Percentiles rank a stretch among this genome's conserved stretches.
These are phyloP conservation scores for Podospora didyma DNA, from an alignment of 495 filamentous ascomycete genomes.

Conservation along the genomic window DNA sequence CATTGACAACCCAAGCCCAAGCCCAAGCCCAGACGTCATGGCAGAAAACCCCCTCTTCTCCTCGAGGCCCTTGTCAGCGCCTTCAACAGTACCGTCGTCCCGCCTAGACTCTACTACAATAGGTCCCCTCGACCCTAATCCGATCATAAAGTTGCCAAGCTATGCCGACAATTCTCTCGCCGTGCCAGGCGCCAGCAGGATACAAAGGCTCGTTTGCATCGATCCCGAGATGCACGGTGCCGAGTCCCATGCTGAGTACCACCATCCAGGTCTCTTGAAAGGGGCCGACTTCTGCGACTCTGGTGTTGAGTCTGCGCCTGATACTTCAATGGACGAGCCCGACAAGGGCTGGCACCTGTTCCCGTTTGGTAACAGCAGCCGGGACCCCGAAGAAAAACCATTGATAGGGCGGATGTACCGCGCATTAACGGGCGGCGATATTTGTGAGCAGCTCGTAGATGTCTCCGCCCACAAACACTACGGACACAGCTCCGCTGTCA, in stretches of 20 bases:
- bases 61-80: not conserved
- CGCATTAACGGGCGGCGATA: constrained; percentile 23
- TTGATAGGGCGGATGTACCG: constrained; percentile 22
- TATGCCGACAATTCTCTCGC: not conserved
- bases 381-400: constrained; percentile 1
- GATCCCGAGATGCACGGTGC: constrained; percentile 9
- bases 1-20: too few species aligned
- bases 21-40: too few species aligned
- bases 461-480: constrained; percentile 26
- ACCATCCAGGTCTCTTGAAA: constrained; percentile 9
- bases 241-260: constrained; percentile 6
- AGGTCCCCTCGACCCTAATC: not conserved
- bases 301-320: not conserved
- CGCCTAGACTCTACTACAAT: not conserved
- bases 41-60: too few species aligned
- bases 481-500: constrained; percentile 25
- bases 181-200: not conserved
- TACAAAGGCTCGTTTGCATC: constrained; percentile 3
- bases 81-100: not conserved
- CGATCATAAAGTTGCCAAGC: not conserved
- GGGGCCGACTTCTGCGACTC: constrained; percentile 12
- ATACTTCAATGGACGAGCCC: not conserved
- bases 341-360: constrained; percentile 12
- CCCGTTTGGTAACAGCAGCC: constrained; percentile 11
- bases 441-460: constrained; percentile 24